Evolutionary conservation across 805 yeast genomes (phyloP), one percentile per base, ranked within the genome.

Genomic region (Nakazawaea anatomiae): DNA sequence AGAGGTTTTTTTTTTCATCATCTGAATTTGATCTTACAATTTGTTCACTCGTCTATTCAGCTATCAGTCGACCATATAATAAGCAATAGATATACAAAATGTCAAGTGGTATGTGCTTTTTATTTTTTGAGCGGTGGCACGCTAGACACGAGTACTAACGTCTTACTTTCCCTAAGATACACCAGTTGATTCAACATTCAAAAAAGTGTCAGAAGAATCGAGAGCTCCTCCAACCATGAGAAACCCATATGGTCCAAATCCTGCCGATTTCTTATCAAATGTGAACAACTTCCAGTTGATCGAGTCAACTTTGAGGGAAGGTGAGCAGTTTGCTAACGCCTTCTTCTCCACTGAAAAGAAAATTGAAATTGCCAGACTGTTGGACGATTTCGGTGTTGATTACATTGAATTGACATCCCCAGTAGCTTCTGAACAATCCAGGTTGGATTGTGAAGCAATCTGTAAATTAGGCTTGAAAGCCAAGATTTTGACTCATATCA

Each of bases 321-420:
- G 99, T 69, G 99, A 92, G 73, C 99, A 92, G 72, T 92, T 92
- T 66, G 97, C 98, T 64, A 92, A 92, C 65, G 96, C 99, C 4
- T 94, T 92, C 71, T 92, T 92, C 76, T 74, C 83, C 60, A 88
- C 96, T 18, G 98, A 89, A 67, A 92, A 88, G 76, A 92, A 92
- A 75, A 89, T 92, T 58, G 96, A 91, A 72, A 92, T 92, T 57
- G 99, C 99, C 62, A 90, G 83, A 75, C 98, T 98, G 4, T 75
- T 92, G 53, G 97, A 92, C 70, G 97, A 91, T 63, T 92, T 92
- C 64, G 99, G 99, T 60, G 99, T 91, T 46, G 99, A 92, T 73
- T 92, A 94, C 75, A 94, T 92, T 58, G 99, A 92, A 73, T 77
- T 92, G 67, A 92, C 99, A 14, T 90, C 97, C 5, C 99, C 99